Evolutionary conservation across 495 filamentous ascomycete species (phyloP), one percentile per base, ranked within the genome.

Genomic region (Xylaria bambusicola): DNA sequence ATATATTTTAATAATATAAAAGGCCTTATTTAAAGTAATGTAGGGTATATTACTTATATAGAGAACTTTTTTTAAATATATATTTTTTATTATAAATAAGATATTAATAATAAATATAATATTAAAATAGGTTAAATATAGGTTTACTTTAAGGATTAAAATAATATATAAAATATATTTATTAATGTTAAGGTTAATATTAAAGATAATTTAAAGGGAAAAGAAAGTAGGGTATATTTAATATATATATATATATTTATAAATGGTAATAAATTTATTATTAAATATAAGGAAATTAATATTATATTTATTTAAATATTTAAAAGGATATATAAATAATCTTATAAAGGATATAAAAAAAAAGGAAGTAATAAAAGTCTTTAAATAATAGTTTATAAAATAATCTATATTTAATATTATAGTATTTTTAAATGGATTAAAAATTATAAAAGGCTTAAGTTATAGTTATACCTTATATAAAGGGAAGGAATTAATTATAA

Each of bases 271-370:
- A 33, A 51, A 50, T 23, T 52, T 61, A n/a, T 31, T 58, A 54
- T 52, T 18, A 50, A 61, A 17, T 29, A 56, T 57, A 48, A 4
- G 20, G 47, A 27, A 31, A 52, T 56, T 31, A 38, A 58, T 42
- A 42, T 52, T 33, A 51, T 45, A 62, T 61, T 53, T 64, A 47
- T 24, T 54, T 41, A 56, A 56, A 42, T 57, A 51, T 49, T 58
- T 26, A 23, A 56, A 60, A 40, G 51, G 31, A 68, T 48, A 17
- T 7, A 29, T 41, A 59, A 54, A 40, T 57, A 58, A 60, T 50
- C 46, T 57, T 57, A 61, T 60, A 52, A 57, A 45, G 27, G 55
- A 56, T 57, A 33, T 35, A 61, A 58, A 56, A 59, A 52, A 33
- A 52, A 61, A 26, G 61, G 36, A 27, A 46, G 36, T 26, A 41